Conservation (phyloP, 2,329 filamentous ascomycete genomes). For the Colletotrichum sp. region DNA sequence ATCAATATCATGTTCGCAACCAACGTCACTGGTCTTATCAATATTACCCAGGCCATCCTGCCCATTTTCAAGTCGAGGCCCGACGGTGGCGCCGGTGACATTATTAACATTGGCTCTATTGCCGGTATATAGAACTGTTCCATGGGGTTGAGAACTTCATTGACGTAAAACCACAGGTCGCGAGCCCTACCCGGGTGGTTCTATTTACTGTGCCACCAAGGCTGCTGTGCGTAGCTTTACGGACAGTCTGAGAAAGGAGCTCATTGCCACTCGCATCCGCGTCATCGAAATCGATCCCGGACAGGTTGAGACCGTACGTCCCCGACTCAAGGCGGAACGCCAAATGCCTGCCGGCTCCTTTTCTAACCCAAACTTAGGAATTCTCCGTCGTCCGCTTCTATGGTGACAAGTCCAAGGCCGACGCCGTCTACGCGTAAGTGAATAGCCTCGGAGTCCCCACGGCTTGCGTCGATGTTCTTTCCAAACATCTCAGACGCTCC, state of each 20-base stretch:
- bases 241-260: slow-evolving; percentile 81
- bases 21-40: slow-evolving; percentile 93
- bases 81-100: slow-evolving; percentile 83
- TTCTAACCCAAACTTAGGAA: slow-evolving; percentile 54
- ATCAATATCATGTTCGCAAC: slow-evolving; percentile 88
- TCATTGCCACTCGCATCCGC: slow-evolving; percentile 80
- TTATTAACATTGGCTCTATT: slow-evolving; percentile 93
- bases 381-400: slow-evolving; percentile 89
- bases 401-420: slow-evolving; percentile 87
- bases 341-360: not conserved
- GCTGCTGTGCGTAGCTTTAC: slow-evolving; percentile 87
- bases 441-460: not conserved
- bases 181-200: slow-evolving; percentile 83
- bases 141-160: not conserved
- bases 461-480: not conserved
- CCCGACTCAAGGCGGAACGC: not conserved
- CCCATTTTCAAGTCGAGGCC: slow-evolving; percentile 79
- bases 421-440: slow-evolving; percentile 83
- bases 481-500: not conserved
- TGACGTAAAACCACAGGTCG: slow-evolving; percentile 52
- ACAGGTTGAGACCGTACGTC: slow-evolving; percentile 82
- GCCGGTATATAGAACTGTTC: slow-evolving; percentile 56
- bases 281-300: slow-evolving; percentile 91
- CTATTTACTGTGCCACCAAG: slow-evolving; percentile 94
- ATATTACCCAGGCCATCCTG: slow-evolving; percentile 92